Conservation (phyloP, 495 filamentous ascomycete species). For the Xylaria castorea region DNA sequence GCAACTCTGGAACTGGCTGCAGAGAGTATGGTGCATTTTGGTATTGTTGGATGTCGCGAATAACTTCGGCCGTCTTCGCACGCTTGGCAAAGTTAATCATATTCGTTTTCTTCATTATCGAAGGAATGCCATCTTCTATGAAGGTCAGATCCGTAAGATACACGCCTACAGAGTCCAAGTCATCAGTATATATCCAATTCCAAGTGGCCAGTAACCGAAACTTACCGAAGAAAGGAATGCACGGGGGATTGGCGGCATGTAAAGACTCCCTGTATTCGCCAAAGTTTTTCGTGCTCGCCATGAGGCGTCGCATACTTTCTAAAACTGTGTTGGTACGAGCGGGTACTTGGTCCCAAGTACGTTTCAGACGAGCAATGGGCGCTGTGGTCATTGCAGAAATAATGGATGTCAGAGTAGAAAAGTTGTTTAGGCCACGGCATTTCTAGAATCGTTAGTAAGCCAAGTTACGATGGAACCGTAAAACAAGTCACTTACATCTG, state of each 20-base stretch:
- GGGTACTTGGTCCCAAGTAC: conserved; percentile 95
- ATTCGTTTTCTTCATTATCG: conserved; percentile 90
- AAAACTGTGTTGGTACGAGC: conserved; percentile 77
- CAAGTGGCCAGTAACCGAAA: conserved; percentile 9
- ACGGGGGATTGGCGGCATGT: conserved; percentile 91
- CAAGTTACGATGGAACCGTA: conserved; percentile 18
- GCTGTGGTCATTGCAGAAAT: conserved; percentile 94
- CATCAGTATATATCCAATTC: conserved; percentile 30
- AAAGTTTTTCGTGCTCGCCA: conserved; percentile 99
- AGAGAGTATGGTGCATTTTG: conserved; percentile 95
- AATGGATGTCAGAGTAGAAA: conserved; percentile 97
- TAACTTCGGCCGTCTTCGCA: conserved; percentile 96
- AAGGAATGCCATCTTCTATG: conserved; percentile 97
- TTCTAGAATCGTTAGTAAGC: conserved; percentile 64
- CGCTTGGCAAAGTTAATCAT: conserved; percentile 99
- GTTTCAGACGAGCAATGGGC: conserved; percentile 88
- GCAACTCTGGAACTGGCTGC: conserved; percentile 86
- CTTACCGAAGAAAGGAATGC: conserved; percentile 98
- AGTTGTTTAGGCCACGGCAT: conserved; percentile 94
- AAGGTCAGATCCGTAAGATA: conserved; percentile 98
- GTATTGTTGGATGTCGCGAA: conserved; percentile 97
- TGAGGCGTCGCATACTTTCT: conserved; percentile 89
- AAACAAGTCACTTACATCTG: conserved; percentile 71
- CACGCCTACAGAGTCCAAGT: conserved; percentile 67
- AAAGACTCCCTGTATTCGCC: conserved; percentile 92